Conservation (phyloP, 2,329 filamentous ascomycete species). For the Didymella exigua region DNA sequence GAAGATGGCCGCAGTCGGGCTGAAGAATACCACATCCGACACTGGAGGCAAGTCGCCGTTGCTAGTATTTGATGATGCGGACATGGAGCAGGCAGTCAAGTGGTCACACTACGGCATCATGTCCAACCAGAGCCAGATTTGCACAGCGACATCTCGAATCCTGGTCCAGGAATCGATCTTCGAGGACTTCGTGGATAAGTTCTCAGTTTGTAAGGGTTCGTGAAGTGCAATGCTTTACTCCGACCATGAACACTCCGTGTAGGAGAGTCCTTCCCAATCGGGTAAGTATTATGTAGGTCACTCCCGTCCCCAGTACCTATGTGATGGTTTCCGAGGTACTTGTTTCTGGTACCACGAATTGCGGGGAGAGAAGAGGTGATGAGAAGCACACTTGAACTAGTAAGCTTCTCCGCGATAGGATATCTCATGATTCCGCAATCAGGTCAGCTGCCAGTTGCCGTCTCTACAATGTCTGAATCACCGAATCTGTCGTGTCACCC, state of each 20-base stretch:
- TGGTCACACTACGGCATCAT: conserved; percentile 46
- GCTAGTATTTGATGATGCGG: conserved; percentile 53
- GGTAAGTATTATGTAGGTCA: conserved; percentile 9
- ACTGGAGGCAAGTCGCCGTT: conserved; percentile 53
- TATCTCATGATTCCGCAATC: neutral
- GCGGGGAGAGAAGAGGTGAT: neutral
- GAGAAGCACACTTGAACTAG: conserved; percentile 5
- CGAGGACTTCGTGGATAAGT: conserved; percentile 37
- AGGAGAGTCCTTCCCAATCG: conserved; percentile 12
- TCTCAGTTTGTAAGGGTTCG: conserved; percentile 23
- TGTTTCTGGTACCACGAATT: neutral
- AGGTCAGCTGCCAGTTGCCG: neutral
- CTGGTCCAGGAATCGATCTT: conserved; percentile 47
- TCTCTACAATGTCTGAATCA: neutral
- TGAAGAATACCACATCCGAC: conserved; percentile 53
- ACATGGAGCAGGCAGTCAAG: conserved; percentile 51
- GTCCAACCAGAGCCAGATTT: conserved; percentile 48
- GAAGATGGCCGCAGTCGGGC: conserved; percentile 44
- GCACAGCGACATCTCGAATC: conserved; percentile 47
- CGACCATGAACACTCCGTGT: neutral
- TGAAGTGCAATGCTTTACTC: neutral
- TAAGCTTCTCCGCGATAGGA: conserved; percentile 8
- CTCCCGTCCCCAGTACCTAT: neutral
- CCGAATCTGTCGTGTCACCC: neutral
- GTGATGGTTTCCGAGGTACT: neutral